Evolutionary conservation across 2,329 filamentous ascomycete genomes (phyloP), one percentile per base, ranked within the genome.

Genomic region (Fusarium haematococcum): DNA sequence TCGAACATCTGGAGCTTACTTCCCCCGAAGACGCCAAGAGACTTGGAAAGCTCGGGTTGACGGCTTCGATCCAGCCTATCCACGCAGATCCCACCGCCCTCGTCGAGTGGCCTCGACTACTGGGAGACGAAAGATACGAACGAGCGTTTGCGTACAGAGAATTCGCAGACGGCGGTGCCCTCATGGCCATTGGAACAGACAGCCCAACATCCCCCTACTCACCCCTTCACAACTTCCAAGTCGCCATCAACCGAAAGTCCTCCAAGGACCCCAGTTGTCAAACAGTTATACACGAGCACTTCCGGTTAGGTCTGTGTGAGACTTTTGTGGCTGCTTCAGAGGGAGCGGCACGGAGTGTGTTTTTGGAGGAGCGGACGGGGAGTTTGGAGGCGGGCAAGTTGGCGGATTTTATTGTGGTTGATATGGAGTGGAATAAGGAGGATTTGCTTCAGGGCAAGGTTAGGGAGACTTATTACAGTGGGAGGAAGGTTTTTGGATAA

Each of bases 1-100:
- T 92, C 75, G 90, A 92, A 81, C 90, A 92, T 75, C 81, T 92
- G 11, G 90, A 92, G 78, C 84, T 92, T 25, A 84, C 89, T 0
- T 84, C 85, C 0, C 84, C 85, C 1, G 83, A 84, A 63, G 90
- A 91, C 73, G 90, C 88, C 1, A 83, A 81, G 16, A 83, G 90
- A 1, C 84, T 92, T 4, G 90, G 89, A 1, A 76, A 80, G 27
- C 81, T 90, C 5, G 88, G 89, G 27, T 88, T 92, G 80, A 90
- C 87, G 4, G 88, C 88, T 1, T 88, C 86, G 2, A 83, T 90
- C 32, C 88, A 90, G 75, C 86, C 88, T 0, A 87, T 89, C 0
- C 88, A 90, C 68, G 83, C 87, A 2, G 88, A 89, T 70, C 90
- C 90, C 6, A 86, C 89, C 0, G 90, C 91, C 59, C 81, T 92